These are phyloP conservation scores for Gracilaria gracilis DNA, from an alignment of 23 red algal genomes.

Conservation along the genomic window DNA sequence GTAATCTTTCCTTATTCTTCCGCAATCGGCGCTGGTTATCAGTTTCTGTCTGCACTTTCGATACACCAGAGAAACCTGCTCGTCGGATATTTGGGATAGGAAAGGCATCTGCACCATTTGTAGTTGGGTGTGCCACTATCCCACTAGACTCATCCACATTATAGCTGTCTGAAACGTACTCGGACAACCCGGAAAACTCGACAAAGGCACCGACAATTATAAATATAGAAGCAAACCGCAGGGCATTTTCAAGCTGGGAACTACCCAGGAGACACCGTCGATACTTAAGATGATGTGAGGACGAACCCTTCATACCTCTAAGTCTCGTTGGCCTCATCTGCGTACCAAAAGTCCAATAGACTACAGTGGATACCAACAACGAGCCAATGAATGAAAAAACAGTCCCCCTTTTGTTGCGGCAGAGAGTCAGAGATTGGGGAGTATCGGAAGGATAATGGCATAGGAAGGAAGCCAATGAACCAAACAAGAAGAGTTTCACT, in stretches of 20 bases:
- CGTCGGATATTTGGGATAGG: conserved; percentile 6
- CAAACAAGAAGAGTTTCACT: neutral
- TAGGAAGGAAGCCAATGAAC: neutral
- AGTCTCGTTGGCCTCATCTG: neutral
- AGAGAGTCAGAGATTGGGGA: neutral
- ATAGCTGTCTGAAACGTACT: conserved; percentile 40
- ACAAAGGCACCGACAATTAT: conserved; percentile 56
- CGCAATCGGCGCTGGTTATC: conserved; percentile 1
- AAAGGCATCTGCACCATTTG: conserved; percentile 13
- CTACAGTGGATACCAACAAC: neutral
- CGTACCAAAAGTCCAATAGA: neutral
- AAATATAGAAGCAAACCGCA: conserved; percentile 55
- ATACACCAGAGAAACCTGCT: neutral
- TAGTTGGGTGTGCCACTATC: neutral
- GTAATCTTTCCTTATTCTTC: neutral
- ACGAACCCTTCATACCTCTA: neutral
- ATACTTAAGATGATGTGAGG: conserved; percentile 62
- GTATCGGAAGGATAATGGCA: neutral
- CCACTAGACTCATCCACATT: neutral
- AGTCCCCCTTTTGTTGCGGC: neutral
- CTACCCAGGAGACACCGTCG: neutral
- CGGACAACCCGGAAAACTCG: conserved; percentile 66
- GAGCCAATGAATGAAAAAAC: neutral
- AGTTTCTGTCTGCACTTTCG: neutral
- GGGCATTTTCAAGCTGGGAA: conserved; percentile 39